Evolutionary conservation across 202 grass and related monocot genomes (phyloP), one percentile per base, ranked within the genome.

Genomic region (Sporobolus alterniflorus): DNA sequence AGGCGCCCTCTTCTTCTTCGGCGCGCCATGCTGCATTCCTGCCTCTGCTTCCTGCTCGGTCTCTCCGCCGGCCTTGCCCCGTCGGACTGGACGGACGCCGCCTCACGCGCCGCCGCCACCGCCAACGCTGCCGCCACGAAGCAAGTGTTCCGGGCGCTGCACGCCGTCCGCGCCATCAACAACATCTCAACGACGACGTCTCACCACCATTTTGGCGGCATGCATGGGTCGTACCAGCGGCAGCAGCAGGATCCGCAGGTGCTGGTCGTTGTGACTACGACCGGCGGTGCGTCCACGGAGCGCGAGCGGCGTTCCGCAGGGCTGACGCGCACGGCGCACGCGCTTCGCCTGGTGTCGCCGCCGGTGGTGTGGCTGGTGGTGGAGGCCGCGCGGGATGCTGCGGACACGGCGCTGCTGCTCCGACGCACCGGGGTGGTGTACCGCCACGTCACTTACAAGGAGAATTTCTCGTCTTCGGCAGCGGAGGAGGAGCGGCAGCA

Each of bases 291-390:
- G 47, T 67, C n/a, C n/a, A n/a, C 62, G 20, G 55, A 81, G 61
- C 39, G 75, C 18, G 82, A 81, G 78, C 67, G 72, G 17, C 88
- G 87, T 3, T 42, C 62, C 1, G 94, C 94, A 13, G 89, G 76
- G 33, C 86, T 93, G 33, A 96, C 80, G 15, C 85, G 94, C 54
- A 89, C 88, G 73, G 94, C 88, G 34, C 91, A 93, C 84, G 74
- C 88, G 31, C 84, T 96, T 56, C 77, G 87, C 2, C 81, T 88
- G 14, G 90, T 89, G 69, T 69, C 89, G 22, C 88, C 91, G 20
- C 94, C 94, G 2, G 68, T 96, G 75, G 82, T 96, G 73, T 96
- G 94, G 94, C 70, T 96, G 49, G 83, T 96, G 6, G 94, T 93
- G 47, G 91, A 96, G 86, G 59, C 76, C 0, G 62, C 71, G 26